Percentiles rank a stretch among this genome's conserved stretches.
These are phyloP conservation scores for Colletotrichum cereale DNA, from an alignment of 2,329 filamentous ascomycete genomes.

Conservation along the genomic window DNA sequence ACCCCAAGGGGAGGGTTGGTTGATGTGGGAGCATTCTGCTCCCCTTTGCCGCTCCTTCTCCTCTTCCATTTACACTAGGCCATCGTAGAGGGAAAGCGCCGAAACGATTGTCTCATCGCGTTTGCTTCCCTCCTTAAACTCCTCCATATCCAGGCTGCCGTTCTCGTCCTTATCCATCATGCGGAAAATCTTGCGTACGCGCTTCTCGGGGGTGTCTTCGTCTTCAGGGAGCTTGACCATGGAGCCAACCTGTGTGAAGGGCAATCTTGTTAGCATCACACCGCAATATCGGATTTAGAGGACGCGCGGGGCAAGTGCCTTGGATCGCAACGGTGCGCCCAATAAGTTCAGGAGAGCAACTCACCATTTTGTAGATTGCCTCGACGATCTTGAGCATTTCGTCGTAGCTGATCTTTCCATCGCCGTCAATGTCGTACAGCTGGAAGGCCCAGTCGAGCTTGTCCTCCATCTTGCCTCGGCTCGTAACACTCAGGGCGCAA, in stretches of 20 bases:
- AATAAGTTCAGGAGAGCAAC: constrained; percentile 37
- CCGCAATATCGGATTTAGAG: background rate
- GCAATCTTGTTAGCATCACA: constrained; percentile 14
- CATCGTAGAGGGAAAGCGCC: constrained; percentile 94
- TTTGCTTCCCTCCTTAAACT: constrained; percentile 99
- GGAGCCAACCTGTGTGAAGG: constrained; percentile 80
- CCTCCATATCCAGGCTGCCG: constrained; percentile 93
- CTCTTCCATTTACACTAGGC: constrained; percentile 76
- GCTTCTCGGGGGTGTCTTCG: constrained; percentile 98
- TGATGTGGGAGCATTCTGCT: background rate
- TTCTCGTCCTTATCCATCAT: constrained; percentile 99
- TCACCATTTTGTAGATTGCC: constrained; percentile 99
- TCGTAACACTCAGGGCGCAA: constrained; percentile 96
- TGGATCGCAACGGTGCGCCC: background rate
- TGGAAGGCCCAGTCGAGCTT: constrained; percentile 99
- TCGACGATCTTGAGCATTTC: constrained; percentile 99
- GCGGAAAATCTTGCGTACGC: constrained; percentile 96
- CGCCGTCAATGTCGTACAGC: constrained; percentile 98
- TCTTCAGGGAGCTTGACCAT: constrained; percentile 99
- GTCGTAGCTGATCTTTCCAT: constrained; percentile 98
- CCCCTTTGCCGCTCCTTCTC: background rate
- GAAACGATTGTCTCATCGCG: constrained; percentile 99
- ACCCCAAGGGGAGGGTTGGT: background rate
- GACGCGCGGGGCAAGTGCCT: background rate
- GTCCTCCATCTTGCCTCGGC: constrained; percentile 98